Conservation (phyloP, 176 grass and related monocot genomes). For the Themeda triandra region DNA sequence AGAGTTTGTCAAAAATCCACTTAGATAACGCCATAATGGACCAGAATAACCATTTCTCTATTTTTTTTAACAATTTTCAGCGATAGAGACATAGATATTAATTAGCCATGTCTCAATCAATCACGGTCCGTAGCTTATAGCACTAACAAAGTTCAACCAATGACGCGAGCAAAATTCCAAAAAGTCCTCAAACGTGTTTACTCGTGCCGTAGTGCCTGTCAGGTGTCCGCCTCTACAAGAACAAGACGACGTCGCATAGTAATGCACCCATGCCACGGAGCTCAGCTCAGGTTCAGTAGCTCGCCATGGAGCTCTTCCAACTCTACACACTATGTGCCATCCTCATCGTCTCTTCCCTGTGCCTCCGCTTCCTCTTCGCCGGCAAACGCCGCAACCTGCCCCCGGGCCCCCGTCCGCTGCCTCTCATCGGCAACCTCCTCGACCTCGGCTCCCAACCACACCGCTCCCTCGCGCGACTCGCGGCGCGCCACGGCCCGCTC, state of each 20-base stretch:
- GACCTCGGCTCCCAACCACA: not conserved
- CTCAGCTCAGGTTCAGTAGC: too few species aligned
- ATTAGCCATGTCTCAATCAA: too few species aligned
- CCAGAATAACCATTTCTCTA: too few species aligned
- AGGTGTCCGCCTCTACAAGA: not conserved
- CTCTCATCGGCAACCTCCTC: not conserved
- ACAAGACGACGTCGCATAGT: not conserved
- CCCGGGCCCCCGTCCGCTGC: not conserved
- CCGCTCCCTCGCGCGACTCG: not conserved
- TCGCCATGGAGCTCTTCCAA: not conserved
- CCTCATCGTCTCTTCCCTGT: not conserved
- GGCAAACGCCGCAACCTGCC: not conserved
- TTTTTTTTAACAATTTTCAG: too few species aligned
- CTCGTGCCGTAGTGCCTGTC: too few species aligned
- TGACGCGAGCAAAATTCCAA: not conserved
- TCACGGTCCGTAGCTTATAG: too few species aligned
- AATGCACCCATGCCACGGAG: not conserved
- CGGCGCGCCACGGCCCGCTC: not conserved
- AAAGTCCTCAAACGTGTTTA: too few species aligned
- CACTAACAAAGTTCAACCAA: not conserved
- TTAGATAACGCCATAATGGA: too few species aligned
- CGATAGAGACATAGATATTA: too few species aligned
- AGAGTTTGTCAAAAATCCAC: too few species aligned
- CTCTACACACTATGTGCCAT: not conserved
- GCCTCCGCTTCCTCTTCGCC: not conserved